Conservation (phyloP, 1,284 basidiomycete genomes). For the Thecaphora frezii region DNA sequence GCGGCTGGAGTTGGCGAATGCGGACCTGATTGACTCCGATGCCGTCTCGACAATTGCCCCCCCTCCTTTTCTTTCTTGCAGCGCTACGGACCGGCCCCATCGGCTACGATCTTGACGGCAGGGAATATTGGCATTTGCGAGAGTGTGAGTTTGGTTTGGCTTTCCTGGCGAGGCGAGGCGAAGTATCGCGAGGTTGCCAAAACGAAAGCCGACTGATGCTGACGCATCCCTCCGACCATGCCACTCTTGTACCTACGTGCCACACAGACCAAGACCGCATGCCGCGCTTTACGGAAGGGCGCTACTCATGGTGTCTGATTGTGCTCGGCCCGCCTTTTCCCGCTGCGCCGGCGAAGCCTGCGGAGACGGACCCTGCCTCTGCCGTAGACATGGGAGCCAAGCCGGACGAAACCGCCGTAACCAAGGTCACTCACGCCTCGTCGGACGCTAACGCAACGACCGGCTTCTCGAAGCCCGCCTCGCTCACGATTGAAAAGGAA, state of each 20-base stretch:
- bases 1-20: too few relatives aligned
- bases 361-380: background rate
- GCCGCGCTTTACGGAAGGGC: conserved; percentile 32
- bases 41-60: background rate
- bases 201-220: background rate
- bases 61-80: background rate
- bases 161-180: too few relatives aligned
- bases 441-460: too few relatives aligned
- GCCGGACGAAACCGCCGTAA: too few relatives aligned
- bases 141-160: conserved; percentile 11
- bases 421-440: too few relatives aligned
- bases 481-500: too few relatives aligned
- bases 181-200: background rate
- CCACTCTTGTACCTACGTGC: background rate
- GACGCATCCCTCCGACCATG: background rate
- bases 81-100: conserved; percentile 34
- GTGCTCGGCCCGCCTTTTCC: conserved; percentile 26
- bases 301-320: conserved; percentile 41
- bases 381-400: too few relatives aligned
- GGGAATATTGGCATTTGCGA: conserved; percentile 44
- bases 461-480: too few relatives aligned
- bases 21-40: too few relatives aligned
- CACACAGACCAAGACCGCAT: conserved; percentile 27
- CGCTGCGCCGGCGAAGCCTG: background rate
- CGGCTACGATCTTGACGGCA: conserved; percentile 36